Evolutionary conservation across 306 rosid genomes (phyloP).

Genomic region (Casuarina equisetifolia): DNA sequence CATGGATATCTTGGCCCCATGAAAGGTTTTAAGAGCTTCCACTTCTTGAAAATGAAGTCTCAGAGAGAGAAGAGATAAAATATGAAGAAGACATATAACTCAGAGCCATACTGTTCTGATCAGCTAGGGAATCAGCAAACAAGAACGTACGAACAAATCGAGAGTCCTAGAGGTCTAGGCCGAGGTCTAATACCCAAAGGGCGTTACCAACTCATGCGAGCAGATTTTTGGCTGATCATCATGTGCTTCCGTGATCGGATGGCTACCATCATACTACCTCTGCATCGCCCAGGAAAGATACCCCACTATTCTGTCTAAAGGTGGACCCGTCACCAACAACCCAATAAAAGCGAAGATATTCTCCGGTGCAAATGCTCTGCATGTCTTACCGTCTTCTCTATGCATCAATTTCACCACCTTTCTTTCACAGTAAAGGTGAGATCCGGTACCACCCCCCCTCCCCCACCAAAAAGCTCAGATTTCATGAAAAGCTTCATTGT

Average conservation of each 20-base stretch:
- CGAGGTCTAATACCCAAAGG: conserved; percentile 30
- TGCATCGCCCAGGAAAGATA: conserved; percentile 61
- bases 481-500: too few relatives aligned
- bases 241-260: conserved; percentile 74
- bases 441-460: too few relatives aligned
- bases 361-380: conserved; percentile 38
- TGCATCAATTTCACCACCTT: neutral
- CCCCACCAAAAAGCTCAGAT: too few relatives aligned
- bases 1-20: too few relatives aligned
- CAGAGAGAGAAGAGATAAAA: too few relatives aligned
- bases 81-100: too few relatives aligned
- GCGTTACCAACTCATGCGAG: conserved; percentile 29
- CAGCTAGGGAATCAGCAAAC: neutral
- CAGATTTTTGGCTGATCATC: conserved; percentile 34
- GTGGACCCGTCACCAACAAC: conserved; percentile 61
- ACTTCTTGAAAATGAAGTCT: too few relatives aligned
- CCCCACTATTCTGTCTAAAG: conserved; percentile 43
- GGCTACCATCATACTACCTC: conserved; percentile 35
- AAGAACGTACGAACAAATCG: conserved; percentile 16
- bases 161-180: conserved; percentile 13
- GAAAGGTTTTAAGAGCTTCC: too few relatives aligned
- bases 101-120: neutral
- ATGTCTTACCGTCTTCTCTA: conserved; percentile 4
- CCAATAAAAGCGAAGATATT: conserved; percentile 48
- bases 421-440: too few relatives aligned